Evolutionary conservation across 139 green algal species (phyloP).

Genomic region (Eudorina sp.): DNA sequence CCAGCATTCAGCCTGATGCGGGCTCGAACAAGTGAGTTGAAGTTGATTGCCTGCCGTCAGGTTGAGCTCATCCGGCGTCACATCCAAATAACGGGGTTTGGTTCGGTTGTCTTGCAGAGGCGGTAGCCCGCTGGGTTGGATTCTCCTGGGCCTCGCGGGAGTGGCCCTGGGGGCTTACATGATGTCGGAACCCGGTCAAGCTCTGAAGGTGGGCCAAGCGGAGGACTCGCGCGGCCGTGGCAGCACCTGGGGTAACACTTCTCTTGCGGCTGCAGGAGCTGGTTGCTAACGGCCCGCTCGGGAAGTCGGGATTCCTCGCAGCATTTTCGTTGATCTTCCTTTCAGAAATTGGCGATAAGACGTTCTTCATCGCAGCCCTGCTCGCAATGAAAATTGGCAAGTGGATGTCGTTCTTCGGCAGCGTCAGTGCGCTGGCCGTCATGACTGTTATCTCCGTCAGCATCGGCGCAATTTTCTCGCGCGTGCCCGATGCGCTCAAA

Average conservation of each 20-base stretch:
- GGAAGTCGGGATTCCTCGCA: conserved; percentile 90
- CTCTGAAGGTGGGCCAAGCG: conserved; percentile 28
- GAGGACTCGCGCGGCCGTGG: neutral
- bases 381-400: conserved; percentile 91
- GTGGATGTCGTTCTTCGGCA: conserved; percentile 77
- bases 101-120: conserved; percentile 20
- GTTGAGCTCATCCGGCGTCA: neutral
- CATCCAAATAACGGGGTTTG: conserved; percentile 1
- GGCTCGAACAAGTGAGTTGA: conserved; percentile 40
- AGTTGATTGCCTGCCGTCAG: neutral
- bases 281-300: conserved; percentile 69
- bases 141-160: neutral
- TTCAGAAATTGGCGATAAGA: conserved; percentile 98
- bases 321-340: conserved; percentile 98
- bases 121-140: conserved; percentile 23
- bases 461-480: conserved; percentile 90
- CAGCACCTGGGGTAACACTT: neutral
- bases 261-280: conserved; percentile 43
- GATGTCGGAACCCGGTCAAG: conserved; percentile 31
- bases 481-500: conserved; percentile 84
- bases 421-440: conserved; percentile 72
- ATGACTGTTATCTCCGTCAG: conserved; percentile 96
- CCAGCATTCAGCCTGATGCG: neutral
- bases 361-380: conserved; percentile 98
- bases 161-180: neutral